A percentile compares a stretch with the other conserved stretches of the same genome.
Conservation (phyloP, 2,329 filamentous ascomycete species). For the Ascochyta lentis region DNA sequence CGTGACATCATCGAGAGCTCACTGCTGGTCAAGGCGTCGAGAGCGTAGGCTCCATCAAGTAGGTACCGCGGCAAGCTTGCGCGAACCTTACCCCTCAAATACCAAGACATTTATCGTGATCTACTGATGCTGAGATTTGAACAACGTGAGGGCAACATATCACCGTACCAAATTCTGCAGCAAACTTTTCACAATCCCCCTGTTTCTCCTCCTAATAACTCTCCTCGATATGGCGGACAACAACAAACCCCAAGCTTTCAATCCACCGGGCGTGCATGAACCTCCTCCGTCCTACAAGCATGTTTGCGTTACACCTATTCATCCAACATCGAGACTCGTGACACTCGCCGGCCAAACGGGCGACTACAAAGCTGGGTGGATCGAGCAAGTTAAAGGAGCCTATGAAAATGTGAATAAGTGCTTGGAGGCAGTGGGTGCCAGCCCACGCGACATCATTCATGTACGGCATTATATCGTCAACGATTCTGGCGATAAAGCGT, state of each 20-base stretch:
- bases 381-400: conserved; percentile 37
- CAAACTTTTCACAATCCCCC: background rate
- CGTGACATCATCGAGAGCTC: conserved; percentile 13
- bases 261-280: conserved; percentile 33
- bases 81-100: conserved; percentile 9
- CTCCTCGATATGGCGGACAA: conserved; percentile 16
- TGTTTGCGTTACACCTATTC: conserved; percentile 39
- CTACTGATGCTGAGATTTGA: too few species aligned
- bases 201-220: background rate
- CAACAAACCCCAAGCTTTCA: conserved; percentile 40
- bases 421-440: conserved; percentile 40
- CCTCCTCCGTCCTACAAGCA: conserved; percentile 43
- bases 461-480: conserved; percentile 48
- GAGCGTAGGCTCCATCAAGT: background rate
- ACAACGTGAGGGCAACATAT: too few species aligned
- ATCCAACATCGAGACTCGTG: conserved; percentile 38
- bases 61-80: conserved; percentile 4
- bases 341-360: conserved; percentile 45
- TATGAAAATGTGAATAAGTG: conserved; percentile 37
- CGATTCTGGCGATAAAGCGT: conserved; percentile 35
- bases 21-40: conserved; percentile 5
- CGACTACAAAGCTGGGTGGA: conserved; percentile 26
- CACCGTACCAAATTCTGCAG: too few species aligned
- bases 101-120: conserved; percentile 1
- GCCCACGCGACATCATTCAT: conserved; percentile 44